Conservation (phyloP, 495 filamentous ascomycete genomes). For the Cercophora sp. region DNA sequence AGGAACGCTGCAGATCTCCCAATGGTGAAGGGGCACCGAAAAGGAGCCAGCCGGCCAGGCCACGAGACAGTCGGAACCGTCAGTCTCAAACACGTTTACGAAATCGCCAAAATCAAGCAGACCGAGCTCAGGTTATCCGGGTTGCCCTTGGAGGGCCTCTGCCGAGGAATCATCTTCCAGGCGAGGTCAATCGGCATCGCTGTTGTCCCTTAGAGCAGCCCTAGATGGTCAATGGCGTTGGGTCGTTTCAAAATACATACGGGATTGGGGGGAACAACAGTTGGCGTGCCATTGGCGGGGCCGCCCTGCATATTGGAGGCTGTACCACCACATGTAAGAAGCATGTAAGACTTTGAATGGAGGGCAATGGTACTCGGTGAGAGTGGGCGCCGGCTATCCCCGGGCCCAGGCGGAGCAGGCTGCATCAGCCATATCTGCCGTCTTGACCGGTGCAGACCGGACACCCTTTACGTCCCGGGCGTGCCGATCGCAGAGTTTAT, state of each 20-base stretch:
- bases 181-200: slow-evolving; percentile 84
- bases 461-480: slow-evolving; percentile 3
- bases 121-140: slow-evolving; percentile 77
- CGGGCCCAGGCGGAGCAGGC: no score
- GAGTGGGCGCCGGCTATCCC: no score
- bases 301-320: neutral
- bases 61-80: slow-evolving; percentile 75
- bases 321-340: neutral
- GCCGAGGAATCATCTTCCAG: slow-evolving; percentile 79
- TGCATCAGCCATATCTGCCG: no score
- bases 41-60: slow-evolving; percentile 74
- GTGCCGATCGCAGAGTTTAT: neutral
- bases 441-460: neutral
- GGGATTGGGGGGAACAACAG: neutral
- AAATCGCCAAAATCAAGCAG: slow-evolving; percentile 97
- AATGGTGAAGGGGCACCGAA: slow-evolving; percentile 68
- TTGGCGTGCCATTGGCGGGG: no score
- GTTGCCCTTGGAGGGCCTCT: slow-evolving; percentile 73
- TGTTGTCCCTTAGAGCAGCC: slow-evolving; percentile 59
- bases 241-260: neutral
- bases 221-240: neutral
- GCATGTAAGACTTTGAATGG: no score
- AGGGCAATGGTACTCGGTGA: no score
- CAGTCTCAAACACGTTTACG: slow-evolving; percentile 93
- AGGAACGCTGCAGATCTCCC: slow-evolving; percentile 75